A percentile compares a stretch with the other conserved stretches of the same genome.
These are phyloP conservation scores for Tephrocybe sp. DNA, from an alignment of 768 basidiomycete genomes.

Conservation along the genomic window DNA sequence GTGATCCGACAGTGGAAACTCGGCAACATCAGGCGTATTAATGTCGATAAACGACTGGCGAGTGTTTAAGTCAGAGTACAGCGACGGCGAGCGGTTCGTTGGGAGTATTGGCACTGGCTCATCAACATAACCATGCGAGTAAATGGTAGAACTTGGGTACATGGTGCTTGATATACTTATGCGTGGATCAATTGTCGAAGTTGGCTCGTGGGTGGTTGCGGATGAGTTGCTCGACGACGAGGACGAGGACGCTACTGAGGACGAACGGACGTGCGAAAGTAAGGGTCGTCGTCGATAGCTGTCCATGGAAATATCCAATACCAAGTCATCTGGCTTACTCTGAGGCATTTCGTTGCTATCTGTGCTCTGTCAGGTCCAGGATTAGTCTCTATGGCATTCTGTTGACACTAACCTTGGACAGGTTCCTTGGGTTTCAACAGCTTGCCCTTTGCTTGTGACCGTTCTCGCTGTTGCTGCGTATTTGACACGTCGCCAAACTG, in stretches of 20 bases:
- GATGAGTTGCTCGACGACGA: conserved; percentile 26
- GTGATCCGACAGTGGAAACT: conserved; percentile 16
- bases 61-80: conserved; percentile 8
- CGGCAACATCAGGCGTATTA: conserved; percentile 22
- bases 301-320: conserved; percentile 19
- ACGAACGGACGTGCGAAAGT: conserved; percentile 27
- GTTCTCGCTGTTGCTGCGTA: conserved; percentile 9
- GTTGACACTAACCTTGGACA: conserved; percentile 2
- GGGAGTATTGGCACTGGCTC: conserved; percentile 23
- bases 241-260: conserved; percentile 17
- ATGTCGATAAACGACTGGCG: conserved; percentile 34
- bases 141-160: conserved; percentile 31
- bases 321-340: conserved; percentile 10
- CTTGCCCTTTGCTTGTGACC: conserved; percentile 17
- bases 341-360: conserved; percentile 13
- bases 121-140: conserved; percentile 24
- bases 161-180: conserved; percentile 43
- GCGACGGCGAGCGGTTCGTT: conserved; percentile 13
- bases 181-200: conserved; percentile 34
- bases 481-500: conserved; percentile 11
- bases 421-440: conserved; percentile 13
- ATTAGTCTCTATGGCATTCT: background rate
- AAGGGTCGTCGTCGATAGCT: conserved; percentile 26
- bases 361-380: conserved; percentile 2
- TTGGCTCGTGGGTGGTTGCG: conserved; percentile 22